Evolutionary conservation across 345 rosid species (phyloP).

Genomic region (Lagerstroemia speciosa): DNA sequence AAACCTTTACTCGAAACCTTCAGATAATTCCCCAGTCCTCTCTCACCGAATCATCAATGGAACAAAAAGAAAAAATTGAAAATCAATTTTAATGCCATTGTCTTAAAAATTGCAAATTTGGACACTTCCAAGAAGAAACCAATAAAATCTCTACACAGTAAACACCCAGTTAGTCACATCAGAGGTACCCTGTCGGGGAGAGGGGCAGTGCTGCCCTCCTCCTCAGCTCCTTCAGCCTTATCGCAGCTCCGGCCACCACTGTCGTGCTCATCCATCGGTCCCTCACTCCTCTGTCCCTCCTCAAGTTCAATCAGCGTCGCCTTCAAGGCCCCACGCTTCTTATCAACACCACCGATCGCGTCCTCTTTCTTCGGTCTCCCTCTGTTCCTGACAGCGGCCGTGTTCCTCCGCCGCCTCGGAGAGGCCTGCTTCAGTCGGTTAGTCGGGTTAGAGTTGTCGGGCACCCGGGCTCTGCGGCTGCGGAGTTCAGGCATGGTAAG

Average conservation of each 20-base stretch:
- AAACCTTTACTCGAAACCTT: background rate
- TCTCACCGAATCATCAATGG: background rate
- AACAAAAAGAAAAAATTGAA: background rate
- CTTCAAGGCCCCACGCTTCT: background rate
- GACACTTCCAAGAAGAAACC: background rate
- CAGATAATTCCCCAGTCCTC: background rate
- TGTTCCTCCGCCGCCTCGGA: background rate
- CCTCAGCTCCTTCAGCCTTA: constrained; percentile 54
- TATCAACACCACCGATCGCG: background rate
- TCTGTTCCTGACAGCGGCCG: background rate
- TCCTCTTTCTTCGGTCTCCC: background rate
- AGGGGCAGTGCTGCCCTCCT: constrained; percentile 82
- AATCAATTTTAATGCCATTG: background rate
- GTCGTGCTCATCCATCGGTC: constrained; percentile 60
- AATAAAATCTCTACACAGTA: background rate
- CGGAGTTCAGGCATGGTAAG: constrained; percentile 2
- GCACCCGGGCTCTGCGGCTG: constrained; percentile 1
- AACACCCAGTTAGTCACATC: background rate
- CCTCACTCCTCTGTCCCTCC: constrained; percentile 3
- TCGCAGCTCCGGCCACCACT: constrained; percentile 67
- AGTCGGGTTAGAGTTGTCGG: background rate
- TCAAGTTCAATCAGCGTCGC: background rate
- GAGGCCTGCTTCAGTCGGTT: background rate
- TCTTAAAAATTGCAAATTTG: background rate
- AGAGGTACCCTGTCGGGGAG: constrained; percentile 69